Evolutionary conservation across 177 flowering plant species (phyloP).

Genomic region (Vitis hybrid): DNA sequence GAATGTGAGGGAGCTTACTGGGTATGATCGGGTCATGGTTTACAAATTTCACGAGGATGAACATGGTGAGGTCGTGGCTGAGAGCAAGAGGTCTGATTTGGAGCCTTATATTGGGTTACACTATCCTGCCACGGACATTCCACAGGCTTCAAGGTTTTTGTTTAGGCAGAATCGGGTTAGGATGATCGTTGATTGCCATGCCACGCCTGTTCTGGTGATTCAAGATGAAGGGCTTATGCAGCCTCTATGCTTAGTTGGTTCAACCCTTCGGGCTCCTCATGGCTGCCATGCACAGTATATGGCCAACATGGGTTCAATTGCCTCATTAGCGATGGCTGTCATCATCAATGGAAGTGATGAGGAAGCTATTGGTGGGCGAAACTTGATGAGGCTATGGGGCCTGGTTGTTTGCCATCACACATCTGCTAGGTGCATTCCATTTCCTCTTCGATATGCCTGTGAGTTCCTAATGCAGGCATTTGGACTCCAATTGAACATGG

Average conservation of each 20-base stretch:
- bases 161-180: constrained; percentile 91
- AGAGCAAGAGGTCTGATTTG: constrained; percentile 72
- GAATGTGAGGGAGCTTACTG: constrained; percentile 82
- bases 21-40: constrained; percentile 97
- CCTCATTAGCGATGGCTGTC: constrained; percentile 88
- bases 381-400: constrained; percentile 83
- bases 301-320: constrained; percentile 95
- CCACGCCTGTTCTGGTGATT: constrained; percentile 60
- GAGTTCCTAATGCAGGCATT: constrained; percentile 97
- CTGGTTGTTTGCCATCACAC: constrained; percentile 96
- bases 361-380: constrained; percentile 52
- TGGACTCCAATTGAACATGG: constrained; percentile 93
- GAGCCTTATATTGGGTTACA: constrained; percentile 93
- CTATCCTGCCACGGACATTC: constrained; percentile 95
- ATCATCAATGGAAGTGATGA: constrained; percentile 83
- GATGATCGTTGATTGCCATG: constrained; percentile 89
- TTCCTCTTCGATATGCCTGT: constrained; percentile 94
- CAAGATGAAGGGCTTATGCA: constrained; percentile 81
- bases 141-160: constrained; percentile 94
- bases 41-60: constrained; percentile 98
- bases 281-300: constrained; percentile 96
- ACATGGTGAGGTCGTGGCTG: constrained; percentile 97
- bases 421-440: constrained; percentile 74
- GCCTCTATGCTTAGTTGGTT: constrained; percentile 87
- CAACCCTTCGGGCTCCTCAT: constrained; percentile 95